Conservation (phyloP, 2,329 filamentous ascomycete species). For the Alternaria panax region DNA sequence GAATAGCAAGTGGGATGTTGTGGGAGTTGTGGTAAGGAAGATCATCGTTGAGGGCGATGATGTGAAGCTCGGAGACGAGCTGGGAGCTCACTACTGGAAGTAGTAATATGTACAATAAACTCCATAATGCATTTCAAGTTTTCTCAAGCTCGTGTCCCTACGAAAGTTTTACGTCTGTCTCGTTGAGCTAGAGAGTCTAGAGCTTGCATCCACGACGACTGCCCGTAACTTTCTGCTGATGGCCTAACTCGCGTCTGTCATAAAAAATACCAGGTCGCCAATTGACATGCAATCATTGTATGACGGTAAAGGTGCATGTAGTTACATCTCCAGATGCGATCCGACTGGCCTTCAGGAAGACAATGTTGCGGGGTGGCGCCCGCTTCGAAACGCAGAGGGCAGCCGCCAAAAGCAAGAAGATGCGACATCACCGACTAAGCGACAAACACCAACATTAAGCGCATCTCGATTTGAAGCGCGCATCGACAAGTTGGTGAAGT, state of each 20-base stretch:
- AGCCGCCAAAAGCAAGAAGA: neutral
- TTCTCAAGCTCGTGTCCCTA: no score
- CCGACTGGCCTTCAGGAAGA: neutral
- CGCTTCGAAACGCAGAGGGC: neutral
- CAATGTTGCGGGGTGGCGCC: neutral
- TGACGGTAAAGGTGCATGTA: no score
- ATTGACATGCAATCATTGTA: no score
- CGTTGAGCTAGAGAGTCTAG: neutral
- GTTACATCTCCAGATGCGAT: neutral
- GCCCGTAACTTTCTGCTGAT: neutral
- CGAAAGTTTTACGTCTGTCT: neutral
- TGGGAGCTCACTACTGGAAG: constrained; percentile 42
- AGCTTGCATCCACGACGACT: neutral
- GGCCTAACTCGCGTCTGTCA: neutral
- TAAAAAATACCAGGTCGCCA: neutral
- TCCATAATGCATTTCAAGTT: neutral
- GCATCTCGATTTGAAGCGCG: neutral
- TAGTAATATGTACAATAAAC: constrained; percentile 5
- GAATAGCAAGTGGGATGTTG: constrained; percentile 45
- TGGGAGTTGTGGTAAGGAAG: constrained; percentile 44
- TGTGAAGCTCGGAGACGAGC: constrained; percentile 42
- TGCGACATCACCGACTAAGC: neutral
- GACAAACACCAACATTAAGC: neutral
- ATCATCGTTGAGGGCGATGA: constrained; percentile 37
- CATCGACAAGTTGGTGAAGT: neutral